Evolutionary conservation across 129 eudicot species (phyloP).

Genomic region (Centrapalus pauciflorus): DNA sequence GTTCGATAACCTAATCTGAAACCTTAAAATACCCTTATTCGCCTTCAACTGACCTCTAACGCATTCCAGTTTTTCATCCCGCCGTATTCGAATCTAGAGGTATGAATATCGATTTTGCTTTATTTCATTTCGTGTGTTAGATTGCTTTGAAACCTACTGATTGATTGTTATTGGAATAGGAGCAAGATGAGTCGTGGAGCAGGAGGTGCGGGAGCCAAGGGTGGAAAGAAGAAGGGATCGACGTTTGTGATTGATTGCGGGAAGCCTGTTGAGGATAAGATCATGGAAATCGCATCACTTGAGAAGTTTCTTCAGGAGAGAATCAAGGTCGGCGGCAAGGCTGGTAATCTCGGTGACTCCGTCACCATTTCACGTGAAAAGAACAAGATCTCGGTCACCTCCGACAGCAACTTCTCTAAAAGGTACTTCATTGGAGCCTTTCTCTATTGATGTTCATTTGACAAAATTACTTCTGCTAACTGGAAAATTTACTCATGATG

Average conservation of each 20-base stretch:
- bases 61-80: slow-evolving; percentile 16
- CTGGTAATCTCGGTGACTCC: slow-evolving; percentile 52
- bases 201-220: slow-evolving; percentile 32
- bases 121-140: neutral
- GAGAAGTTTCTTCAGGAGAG: slow-evolving; percentile 60
- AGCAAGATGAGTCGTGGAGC: slow-evolving; percentile 44
- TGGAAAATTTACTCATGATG: neutral
- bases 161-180: slow-evolving; percentile 5
- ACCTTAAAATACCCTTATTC: slow-evolving; percentile 19
- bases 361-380: slow-evolving; percentile 47
- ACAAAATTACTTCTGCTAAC: neutral
- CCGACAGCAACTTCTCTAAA: slow-evolving; percentile 43
- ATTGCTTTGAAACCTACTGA: neutral
- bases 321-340: slow-evolving; percentile 52
- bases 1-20: slow-evolving; percentile 23
- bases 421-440: slow-evolving; percentile 5
- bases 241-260: slow-evolving; percentile 49
- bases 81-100: slow-evolving; percentile 22
- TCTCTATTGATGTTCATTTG: neutral
- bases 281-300: slow-evolving; percentile 53
- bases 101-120: neutral
- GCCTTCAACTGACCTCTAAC: neutral
- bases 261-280: slow-evolving; percentile 57
- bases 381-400: slow-evolving; percentile 46
- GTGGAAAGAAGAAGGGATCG: slow-evolving; percentile 43